Conservation (phyloP, 169 alveolate species). For the Cryptosporidium ubiquitum region DNA sequence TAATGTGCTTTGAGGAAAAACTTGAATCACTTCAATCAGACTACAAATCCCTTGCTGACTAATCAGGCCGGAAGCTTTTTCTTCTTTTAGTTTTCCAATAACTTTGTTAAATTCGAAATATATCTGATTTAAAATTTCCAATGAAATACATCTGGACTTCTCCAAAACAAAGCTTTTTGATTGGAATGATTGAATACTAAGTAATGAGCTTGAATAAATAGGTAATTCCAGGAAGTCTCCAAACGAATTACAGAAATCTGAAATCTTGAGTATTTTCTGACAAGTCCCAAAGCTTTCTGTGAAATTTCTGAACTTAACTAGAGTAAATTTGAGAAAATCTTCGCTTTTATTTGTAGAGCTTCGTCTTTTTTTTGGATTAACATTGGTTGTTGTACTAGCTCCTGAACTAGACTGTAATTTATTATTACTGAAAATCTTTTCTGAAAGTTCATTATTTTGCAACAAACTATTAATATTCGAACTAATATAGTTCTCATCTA, state of each 20-base stretch:
- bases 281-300: slow-evolving; percentile 35
- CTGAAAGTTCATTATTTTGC: slow-evolving; percentile 21
- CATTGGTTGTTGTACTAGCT: background rate
- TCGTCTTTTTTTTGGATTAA: slow-evolving; percentile 11
- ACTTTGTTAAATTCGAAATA: background rate
- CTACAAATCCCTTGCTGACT: slow-evolving; percentile 6
- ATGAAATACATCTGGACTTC: background rate
- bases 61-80: background rate
- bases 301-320: slow-evolving; percentile 10
- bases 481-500: slow-evolving; percentile 31
- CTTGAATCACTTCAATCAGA: background rate
- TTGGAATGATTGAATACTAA: slow-evolving; percentile 43
- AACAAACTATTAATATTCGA: slow-evolving; percentile 22
- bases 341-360: slow-evolving; percentile 14
- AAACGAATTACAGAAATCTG: slow-evolving; percentile 13
- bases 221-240: slow-evolving; percentile 49
- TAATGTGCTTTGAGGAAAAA: slow-evolving; percentile 8
- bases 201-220: slow-evolving; percentile 9
- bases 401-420: background rate
- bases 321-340: slow-evolving; percentile 9
- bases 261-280: slow-evolving; percentile 11
- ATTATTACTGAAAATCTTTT: background rate
- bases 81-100: background rate
- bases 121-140: slow-evolving; percentile 21
- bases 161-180: slow-evolving; percentile 13